A percentile compares a stretch with the other conserved stretches of the same genome.
Evolutionary conservation across 257 asterid genomes (phyloP).

Genomic region (Solanum verrucosum): DNA sequence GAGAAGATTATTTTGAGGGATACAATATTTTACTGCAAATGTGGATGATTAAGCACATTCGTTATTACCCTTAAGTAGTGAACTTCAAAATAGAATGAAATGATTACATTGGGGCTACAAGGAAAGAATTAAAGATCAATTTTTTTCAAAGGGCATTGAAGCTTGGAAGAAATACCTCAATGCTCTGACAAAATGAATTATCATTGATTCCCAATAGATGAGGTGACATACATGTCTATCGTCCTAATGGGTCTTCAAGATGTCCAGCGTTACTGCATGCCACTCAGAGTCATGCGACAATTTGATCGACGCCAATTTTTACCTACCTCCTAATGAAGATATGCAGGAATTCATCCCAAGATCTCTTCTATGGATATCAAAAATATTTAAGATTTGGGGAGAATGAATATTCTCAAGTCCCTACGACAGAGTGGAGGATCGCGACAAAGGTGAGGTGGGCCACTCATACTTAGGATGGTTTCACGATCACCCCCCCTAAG

Average conservation of each 20-base stretch:
- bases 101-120: neutral
- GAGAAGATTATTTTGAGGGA: neutral
- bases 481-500: neutral
- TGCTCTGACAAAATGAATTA: neutral
- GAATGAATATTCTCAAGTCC: neutral
- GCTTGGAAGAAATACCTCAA: too few species aligned
- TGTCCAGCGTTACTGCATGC: neutral
- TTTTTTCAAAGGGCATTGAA: neutral
- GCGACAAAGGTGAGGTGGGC: neutral
- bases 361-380: too few species aligned
- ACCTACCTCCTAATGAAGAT: neutral
- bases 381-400: neutral
- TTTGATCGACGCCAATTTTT: neutral
- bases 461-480: neutral
- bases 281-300: neutral
- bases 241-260: neutral
- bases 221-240: neutral
- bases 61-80: neutral
- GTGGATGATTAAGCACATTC: neutral
- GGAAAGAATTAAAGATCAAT: too few species aligned
- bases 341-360: neutral
- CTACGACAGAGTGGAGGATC: neutral
- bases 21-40: neutral
- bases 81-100: neutral
- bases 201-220: neutral